phyloP scores from a whole-genome alignment of 345 rosid genomes.

The Sonneratia alba region DNA sequence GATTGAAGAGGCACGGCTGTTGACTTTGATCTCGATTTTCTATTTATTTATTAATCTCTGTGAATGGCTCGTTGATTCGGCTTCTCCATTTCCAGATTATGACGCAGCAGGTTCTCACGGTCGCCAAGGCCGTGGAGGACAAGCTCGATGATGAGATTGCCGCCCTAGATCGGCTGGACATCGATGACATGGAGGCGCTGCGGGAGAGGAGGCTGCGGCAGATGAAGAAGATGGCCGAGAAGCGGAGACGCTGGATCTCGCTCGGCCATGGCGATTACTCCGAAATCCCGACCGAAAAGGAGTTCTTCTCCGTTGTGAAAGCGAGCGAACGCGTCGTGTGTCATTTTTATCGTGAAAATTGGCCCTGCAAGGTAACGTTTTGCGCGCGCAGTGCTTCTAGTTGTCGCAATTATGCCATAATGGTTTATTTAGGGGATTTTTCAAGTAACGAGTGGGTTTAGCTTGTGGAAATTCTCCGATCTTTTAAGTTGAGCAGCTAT shows the following conservation, averaged over 20 bases:
- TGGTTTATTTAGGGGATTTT: not conserved
- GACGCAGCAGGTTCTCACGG: slow-evolving; percentile 79
- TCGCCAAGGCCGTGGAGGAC: slow-evolving; percentile 89
- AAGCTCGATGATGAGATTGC: slow-evolving; percentile 83
- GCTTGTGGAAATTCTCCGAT: not conserved
- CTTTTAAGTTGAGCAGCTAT: not conserved
- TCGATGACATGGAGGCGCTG: slow-evolving; percentile 70
- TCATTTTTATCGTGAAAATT: slow-evolving; percentile 92
- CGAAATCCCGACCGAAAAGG: slow-evolving; percentile 76
- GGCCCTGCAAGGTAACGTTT: slow-evolving; percentile 80
- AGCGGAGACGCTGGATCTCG: slow-evolving; percentile 86
- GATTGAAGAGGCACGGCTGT: slow-evolving; percentile 29
- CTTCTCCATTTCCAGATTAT: slow-evolving; percentile 35
- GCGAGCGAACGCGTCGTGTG: slow-evolving; percentile 94
- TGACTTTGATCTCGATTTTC: not conserved
- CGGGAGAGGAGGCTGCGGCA: slow-evolving; percentile 77
- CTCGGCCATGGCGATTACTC: slow-evolving; percentile 90
- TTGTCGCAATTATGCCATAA: not conserved
- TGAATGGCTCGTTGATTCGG: not conserved
- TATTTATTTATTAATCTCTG: not conserved
- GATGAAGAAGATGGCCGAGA: slow-evolving; percentile 97
- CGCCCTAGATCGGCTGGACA: slow-evolving; percentile 71
- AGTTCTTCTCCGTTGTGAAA: slow-evolving; percentile 73
- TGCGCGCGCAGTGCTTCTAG: not conserved
- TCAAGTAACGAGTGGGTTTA: not conserved